Evolutionary conservation across 2,329 filamentous ascomycete species (phyloP), one percentile per base, ranked within the genome.

Genomic region (Sclerotinia spermophila): DNA sequence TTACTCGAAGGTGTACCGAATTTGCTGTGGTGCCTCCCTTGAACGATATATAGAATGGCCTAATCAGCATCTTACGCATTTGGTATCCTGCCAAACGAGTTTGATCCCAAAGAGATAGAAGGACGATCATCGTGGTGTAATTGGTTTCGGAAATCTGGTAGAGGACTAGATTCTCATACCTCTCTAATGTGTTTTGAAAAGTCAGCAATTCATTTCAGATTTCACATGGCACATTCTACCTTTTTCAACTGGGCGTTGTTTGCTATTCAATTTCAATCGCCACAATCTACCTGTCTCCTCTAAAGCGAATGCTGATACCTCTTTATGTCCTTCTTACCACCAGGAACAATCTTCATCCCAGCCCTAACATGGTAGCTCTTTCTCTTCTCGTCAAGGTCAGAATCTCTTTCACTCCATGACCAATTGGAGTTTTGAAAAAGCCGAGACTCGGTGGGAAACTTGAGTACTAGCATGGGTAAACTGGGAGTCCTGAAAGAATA

Each of bases 221-320:
- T 44, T 33, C 8, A 4, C 8, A 30, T 33, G 61, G 33, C 33
- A 38, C 21, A 64, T 7, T 17, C 19, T 30, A 48, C 24, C 42
- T 10, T 10, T 11, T 11, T 45, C 17, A 11, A 62, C 21, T 5
- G 5, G 33, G 11, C 27, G 19, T 19, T 10, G 1, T 13, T 33
- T 11, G 59, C 17, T 30, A 1, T 61, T 61, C 24, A 5, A 44
- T 13, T 17, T 33, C 8, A 19, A 62, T 44, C n/a, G 13, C 15
- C n/a, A 21, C 8, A 2, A 24, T 24, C 2, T 7, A 2, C 19
- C 38, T 21, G 2, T 2, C 5, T 5, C 6, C 24, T n/a, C 24
- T 21, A 40, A 40, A 11, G 0, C 11, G 5, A 59, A 0, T n/a
- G 11, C 11, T 59, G 1, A 15, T 35, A 59, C 56, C 33, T 35